Conservation (phyloP, 169 alveolate genomes). For the Plasmodium inui region DNA sequence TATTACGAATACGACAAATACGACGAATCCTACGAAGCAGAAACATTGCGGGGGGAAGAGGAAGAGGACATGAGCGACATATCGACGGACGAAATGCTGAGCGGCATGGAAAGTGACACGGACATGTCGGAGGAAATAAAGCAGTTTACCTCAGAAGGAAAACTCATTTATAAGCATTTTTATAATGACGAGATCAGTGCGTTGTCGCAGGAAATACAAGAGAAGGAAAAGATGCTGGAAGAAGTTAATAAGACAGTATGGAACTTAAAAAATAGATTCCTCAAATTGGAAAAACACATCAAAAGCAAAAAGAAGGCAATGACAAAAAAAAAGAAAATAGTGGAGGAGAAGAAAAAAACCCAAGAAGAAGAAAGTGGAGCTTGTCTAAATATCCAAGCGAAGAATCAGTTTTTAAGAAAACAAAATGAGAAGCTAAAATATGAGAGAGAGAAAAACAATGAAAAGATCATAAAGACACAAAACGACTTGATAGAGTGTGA, state of each 20-base stretch:
- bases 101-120: conserved; percentile 8
- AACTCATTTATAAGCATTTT: not conserved
- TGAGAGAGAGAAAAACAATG: conserved; percentile 45
- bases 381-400: conserved; percentile 19
- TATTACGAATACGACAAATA: not conserved
- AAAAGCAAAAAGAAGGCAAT: conserved; percentile 21
- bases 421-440: conserved; percentile 27
- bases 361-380: conserved; percentile 9
- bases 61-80: conserved; percentile 41
- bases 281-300: conserved; percentile 29
- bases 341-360: conserved; percentile 39
- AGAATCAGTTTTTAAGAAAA: conserved; percentile 21
- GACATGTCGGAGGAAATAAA: not conserved
- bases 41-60: not conserved
- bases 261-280: conserved; percentile 33
- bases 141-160: not conserved
- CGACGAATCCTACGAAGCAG: not conserved
- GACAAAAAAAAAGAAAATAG: not conserved
- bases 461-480: conserved; percentile 21
- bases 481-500: conserved; percentile 27
- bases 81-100: conserved; percentile 55
- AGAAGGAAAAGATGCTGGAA: conserved; percentile 43
- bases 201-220: conserved; percentile 25
- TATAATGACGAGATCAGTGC: not conserved
- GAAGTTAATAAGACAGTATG: conserved; percentile 35